These are phyloP conservation scores for Sclerotinia minor DNA, from an alignment of 2,329 filamentous ascomycete species.

Conservation along the genomic window DNA sequence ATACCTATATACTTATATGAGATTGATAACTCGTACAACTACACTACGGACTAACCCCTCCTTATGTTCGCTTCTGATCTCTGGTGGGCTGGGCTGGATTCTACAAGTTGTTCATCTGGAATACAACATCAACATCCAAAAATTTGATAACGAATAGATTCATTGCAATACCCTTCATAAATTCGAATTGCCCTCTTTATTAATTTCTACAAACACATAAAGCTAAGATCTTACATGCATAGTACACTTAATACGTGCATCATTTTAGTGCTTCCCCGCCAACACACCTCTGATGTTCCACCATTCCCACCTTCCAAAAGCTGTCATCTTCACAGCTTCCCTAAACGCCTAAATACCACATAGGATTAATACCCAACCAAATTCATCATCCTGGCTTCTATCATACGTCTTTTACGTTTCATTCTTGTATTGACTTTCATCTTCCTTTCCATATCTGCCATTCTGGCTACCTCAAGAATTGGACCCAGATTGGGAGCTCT, in stretches of 20 bases:
- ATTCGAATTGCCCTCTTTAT: not conserved
- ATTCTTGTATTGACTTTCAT: conserved; percentile 55
- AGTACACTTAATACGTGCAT: not conserved
- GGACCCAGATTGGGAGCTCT: conserved; percentile 56
- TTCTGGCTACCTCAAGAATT: conserved; percentile 61
- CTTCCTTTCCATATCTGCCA: conserved; percentile 57
- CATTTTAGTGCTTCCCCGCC: not conserved
- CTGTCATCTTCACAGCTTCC: conserved; percentile 1
- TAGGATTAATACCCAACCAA: conserved; percentile 14
- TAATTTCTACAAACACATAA: too few species aligned
- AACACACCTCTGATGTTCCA: not conserved
- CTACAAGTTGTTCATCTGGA: not conserved
- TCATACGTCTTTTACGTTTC: conserved; percentile 40
- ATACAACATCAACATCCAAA: not conserved
- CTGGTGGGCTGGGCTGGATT: not conserved
- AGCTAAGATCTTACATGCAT: not conserved
- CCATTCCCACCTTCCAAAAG: conserved; percentile 5
- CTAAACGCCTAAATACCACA: conserved; percentile 1
- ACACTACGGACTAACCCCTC: not conserved
- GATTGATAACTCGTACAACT: not conserved
- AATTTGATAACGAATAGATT: not conserved
- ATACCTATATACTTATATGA: not conserved
- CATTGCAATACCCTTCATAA: too few species aligned
- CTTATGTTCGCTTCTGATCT: not conserved
- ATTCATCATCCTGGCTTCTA: conserved; percentile 19